phyloP scores from a whole-genome alignment of 495 filamentous ascomycete genomes.

The Achaetomiella virescens region DNA sequence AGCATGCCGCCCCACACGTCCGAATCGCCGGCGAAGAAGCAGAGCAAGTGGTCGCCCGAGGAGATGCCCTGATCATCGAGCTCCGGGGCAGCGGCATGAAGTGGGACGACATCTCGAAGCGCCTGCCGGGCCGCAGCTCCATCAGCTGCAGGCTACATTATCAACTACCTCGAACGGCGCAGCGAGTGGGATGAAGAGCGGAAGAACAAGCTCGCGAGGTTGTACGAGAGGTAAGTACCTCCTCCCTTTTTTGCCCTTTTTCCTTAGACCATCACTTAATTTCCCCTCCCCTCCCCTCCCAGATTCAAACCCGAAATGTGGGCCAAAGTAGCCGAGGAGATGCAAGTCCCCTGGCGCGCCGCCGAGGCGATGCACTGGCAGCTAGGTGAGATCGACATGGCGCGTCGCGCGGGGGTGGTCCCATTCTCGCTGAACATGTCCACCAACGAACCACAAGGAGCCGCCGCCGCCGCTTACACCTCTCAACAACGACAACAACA shows the following conservation, averaged over 20 bases:
- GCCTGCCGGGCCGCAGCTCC: constrained; percentile 79
- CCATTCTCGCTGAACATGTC: constrained; percentile 66
- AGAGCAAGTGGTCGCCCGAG: constrained; percentile 91
- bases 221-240: constrained; percentile 82
- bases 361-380: constrained; percentile 99
- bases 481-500: neutral
- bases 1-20: constrained; percentile 49
- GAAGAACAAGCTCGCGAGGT: constrained; percentile 88
- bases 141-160: constrained; percentile 94
- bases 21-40: constrained; percentile 84
- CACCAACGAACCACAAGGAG: constrained; percentile 48
- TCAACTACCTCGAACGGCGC: constrained; percentile 89
- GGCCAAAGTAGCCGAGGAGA: constrained; percentile 86
- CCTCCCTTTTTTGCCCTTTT: neutral
- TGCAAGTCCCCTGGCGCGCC: constrained; percentile 93
- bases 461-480: neutral
- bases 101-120: constrained; percentile 95
- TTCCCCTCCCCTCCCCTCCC: neutral
- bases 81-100: constrained; percentile 87
- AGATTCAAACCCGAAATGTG: constrained; percentile 98
- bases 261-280: constrained; percentile 20
- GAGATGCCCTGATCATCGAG: constrained; percentile 83
- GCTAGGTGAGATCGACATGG: constrained; percentile 88
- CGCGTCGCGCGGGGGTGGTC: constrained; percentile 74
- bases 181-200: constrained; percentile 95